phyloP scores from a whole-genome alignment of 805 yeast species.

The Priceomyces fermenticarens region DNA sequence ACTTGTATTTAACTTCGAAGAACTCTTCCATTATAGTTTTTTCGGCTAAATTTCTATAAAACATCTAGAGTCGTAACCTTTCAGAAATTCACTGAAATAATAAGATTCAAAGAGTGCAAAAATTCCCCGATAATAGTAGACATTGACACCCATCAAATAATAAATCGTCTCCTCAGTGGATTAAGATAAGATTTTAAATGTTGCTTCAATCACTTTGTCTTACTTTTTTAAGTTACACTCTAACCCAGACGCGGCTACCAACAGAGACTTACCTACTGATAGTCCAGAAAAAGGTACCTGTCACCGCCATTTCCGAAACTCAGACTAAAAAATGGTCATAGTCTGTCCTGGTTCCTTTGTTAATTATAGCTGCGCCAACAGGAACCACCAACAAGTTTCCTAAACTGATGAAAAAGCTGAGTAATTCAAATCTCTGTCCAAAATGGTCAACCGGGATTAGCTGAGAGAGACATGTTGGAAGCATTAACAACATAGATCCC shows the following conservation, averaged over 20 bases:
- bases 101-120: too few relatives aligned
- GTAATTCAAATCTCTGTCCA: conserved; percentile 34
- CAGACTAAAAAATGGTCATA: conserved; percentile 30
- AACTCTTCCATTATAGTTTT: too few relatives aligned
- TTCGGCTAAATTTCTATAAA: too few relatives aligned
- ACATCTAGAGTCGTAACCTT: too few relatives aligned
- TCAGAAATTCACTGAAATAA: too few relatives aligned
- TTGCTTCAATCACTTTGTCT: too few relatives aligned
- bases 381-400: conserved; percentile 35
- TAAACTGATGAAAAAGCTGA: conserved; percentile 26
- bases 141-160: too few relatives aligned
- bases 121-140: too few relatives aligned
- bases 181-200: too few relatives aligned
- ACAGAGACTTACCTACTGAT: conserved; percentile 18
- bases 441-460: conserved; percentile 45
- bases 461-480: conserved; percentile 55
- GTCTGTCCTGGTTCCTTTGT: conserved; percentile 19
- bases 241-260: conserved; percentile 18
- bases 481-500: conserved; percentile 32
- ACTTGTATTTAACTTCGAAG: too few relatives aligned
- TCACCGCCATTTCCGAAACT: conserved; percentile 25
- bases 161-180: too few relatives aligned
- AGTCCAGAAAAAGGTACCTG: conserved; percentile 27
- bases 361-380: conserved; percentile 29
- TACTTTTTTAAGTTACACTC: too few relatives aligned